Evolutionary conservation across 140 eudicot genomes (phyloP), one percentile per base, ranked within the genome.

Genomic region (Anethum foeniculum): DNA sequence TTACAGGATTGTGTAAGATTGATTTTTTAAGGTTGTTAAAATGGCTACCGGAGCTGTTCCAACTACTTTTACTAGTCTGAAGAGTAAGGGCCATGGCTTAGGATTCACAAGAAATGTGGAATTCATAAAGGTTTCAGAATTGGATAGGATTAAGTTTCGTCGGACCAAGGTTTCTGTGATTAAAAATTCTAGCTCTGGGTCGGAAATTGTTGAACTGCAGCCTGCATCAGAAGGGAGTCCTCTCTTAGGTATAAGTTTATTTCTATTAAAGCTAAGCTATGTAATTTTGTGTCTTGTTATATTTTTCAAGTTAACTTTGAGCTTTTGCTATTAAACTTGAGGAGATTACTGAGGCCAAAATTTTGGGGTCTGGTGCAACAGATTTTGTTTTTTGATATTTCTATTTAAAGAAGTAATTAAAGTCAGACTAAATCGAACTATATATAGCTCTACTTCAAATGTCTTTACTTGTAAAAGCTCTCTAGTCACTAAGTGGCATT

Each of bases 211-310:
- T 21, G 95, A 92, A 79, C 89, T 95, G 48, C 88, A 85, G 69
- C 95, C 97, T 80, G 99, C 97, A 81, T 95, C 97, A 39, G 97
- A 89, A 71, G 97, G 99, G 77, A 95, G 99, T 82, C 93, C 89
- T 58, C 89, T 94, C 12, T 90, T 95, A 86, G 99, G 99, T 95
- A 89, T 78, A 25, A 27, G 34, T 56, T 64, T 9, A 25, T 76
- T 64, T 14, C 15, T 41, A 2, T 75, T 30, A 25, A 38, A 69
- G 46, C 52, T 30, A 62, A 52, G n/a, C 82, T 79, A 43, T 47
- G 75, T 28, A 39, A 18, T 62, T 60, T 77, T 14, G 47, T 77
- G 34, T 80, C 28, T 79, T 14, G 47, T 3, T 54, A 52, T 75
- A 52, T 41, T 56, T 62, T 62, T 39, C 48, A 46, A 4, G 27